phyloP scores from a whole-genome alignment of 495 filamentous ascomycete species.

The Cudoniella acicularis region DNA sequence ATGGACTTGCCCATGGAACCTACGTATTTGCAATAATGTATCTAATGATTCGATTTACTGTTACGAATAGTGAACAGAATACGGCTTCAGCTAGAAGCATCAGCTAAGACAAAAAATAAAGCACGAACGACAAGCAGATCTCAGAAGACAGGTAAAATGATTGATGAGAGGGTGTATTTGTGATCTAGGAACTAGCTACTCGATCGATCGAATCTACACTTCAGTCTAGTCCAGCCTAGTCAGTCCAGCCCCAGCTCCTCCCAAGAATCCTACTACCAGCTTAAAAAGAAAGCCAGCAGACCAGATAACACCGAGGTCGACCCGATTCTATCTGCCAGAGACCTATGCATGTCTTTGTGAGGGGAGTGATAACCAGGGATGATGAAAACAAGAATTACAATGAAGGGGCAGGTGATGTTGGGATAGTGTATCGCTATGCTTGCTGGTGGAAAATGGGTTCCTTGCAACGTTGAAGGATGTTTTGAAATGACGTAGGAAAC shows the following conservation, averaged over 20 bases:
- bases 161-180: not conserved
- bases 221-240: too few relatives aligned
- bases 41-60: too few relatives aligned
- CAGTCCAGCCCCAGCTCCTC: not conserved
- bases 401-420: not conserved
- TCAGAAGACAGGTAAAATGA: too few relatives aligned
- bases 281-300: not conserved
- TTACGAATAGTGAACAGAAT: too few relatives aligned
- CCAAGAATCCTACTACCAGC: not conserved
- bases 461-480: constrained; percentile 14
- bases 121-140: too few relatives aligned
- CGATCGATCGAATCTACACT: not conserved
- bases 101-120: too few relatives aligned
- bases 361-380: constrained; percentile 16
- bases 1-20: too few relatives aligned
- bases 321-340: constrained; percentile 5
- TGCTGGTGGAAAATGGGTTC: constrained; percentile 1
- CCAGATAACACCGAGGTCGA: not conserved
- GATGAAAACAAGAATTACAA: constrained; percentile 2
- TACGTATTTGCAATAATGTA: too few relatives aligned
- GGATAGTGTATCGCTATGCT: not conserved
- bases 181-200: not conserved
- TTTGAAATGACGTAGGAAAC: constrained; percentile 8
- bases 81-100: too few relatives aligned
- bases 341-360: constrained; percentile 11